phyloP scores from a whole-genome alignment of 495 filamentous ascomycete genomes.

The Xylaria bambusicola region DNA sequence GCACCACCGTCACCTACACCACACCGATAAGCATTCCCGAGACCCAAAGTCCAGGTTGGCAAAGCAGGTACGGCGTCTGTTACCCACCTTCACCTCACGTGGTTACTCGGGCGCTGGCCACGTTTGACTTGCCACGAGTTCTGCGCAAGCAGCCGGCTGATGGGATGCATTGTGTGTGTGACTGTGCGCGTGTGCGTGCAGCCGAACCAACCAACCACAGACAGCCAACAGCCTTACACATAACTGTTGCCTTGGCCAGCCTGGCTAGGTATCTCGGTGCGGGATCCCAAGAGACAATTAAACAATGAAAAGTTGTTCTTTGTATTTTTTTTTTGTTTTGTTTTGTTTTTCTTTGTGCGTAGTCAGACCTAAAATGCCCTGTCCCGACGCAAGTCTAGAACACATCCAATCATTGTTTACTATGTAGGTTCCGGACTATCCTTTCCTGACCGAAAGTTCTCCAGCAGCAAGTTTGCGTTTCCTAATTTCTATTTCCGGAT shows the following conservation, averaged over 20 bases:
- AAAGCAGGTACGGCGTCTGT: background rate
- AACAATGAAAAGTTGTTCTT: too few species aligned
- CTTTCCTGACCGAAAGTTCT: background rate
- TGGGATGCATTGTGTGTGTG: constrained; percentile 3
- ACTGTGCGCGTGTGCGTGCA: too few species aligned
- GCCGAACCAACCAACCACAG: background rate
- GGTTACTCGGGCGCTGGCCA: constrained; percentile 14
- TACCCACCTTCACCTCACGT: constrained; percentile 14
- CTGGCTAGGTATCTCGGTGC: too few species aligned
- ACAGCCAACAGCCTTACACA: background rate
- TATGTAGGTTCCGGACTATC: background rate
- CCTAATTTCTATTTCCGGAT: background rate
- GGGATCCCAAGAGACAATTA: too few species aligned
- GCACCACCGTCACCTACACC: too few species aligned
- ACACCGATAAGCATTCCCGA: too few species aligned
- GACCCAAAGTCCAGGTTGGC: too few species aligned
- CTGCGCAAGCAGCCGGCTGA: constrained; percentile 1
- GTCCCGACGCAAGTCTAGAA: background rate
- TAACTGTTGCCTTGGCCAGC: too few species aligned
- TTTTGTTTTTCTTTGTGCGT: too few species aligned
- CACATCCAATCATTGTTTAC: too few species aligned
- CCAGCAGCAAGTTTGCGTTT: background rate
- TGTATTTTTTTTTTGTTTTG: too few species aligned
- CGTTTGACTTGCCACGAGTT: constrained; percentile 1
- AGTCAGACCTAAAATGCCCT: background rate